Evolutionary conservation across 345 rosid species (phyloP), one percentile per base, ranked within the genome.

Genomic region (Ceriops zippeliana): DNA sequence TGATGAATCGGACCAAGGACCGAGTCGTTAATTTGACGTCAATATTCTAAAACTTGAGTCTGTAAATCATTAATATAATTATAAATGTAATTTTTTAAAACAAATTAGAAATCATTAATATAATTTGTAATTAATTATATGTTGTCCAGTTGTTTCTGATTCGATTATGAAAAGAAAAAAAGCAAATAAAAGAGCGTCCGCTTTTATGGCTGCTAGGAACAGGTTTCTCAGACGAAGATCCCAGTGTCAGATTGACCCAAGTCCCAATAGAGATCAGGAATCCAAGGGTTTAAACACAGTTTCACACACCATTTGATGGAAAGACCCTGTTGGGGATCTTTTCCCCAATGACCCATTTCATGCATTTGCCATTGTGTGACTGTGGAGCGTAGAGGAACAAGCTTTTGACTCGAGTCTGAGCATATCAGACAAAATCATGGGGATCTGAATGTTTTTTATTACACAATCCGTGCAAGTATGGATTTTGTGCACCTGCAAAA

Each of bases 361-460:
- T 58, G 47, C 58, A 49, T 21, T 5, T 35, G 16, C 47, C 47
- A 42, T 3, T 42, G 0, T 13, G 28, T 37, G 46, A 24, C 52
- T 27, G 30, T 16, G 58, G 70, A 54, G 37, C 27, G 63, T 28
- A 15, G 74, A 62, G 66, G 47, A 27, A 54, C 13, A 56, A 56
- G 59, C 1, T 2, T 13, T 42, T 13, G 15, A 11, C 13, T 9
- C 1, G 5, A 67, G 53, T 24, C 52, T 27, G 64, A 67, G 10
- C 24, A 54, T 30, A 10, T 30, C 24, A 59, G 68, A 73, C 70
- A 68, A 66, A 51, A 71, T 58, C 75, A 61, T 82, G 65, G 81
- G 46, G 81, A 79, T 76, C 78, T 76, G 79, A 72, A 74, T 75
- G 81, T 63, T 75, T 76, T 7, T 74, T 76, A 69, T 63, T 69